These are phyloP conservation scores for Epicoccum nigrum DNA, from an alignment of 2,329 filamentous ascomycete species.

Conservation along the genomic window DNA sequence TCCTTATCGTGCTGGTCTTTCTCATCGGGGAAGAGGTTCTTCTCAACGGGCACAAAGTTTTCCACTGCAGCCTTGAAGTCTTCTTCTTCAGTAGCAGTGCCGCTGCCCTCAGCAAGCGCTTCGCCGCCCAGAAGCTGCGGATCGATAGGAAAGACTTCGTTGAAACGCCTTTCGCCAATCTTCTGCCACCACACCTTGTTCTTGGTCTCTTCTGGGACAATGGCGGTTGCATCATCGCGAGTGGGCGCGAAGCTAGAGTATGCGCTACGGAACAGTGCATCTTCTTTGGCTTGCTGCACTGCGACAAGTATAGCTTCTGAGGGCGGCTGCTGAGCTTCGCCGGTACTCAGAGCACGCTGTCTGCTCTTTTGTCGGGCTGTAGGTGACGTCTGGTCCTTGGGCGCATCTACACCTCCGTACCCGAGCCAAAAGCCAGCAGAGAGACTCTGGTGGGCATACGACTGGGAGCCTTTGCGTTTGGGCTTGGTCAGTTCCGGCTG, in stretches of 20 bases:
- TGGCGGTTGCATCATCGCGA: conserved; percentile 73
- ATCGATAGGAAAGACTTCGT: conserved; percentile 66
- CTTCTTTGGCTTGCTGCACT: conserved; percentile 68
- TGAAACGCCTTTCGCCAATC: conserved; percentile 68
- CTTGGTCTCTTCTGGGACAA: conserved; percentile 71
- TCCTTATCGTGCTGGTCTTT: conserved; percentile 62
- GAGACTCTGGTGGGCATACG: conserved; percentile 71
- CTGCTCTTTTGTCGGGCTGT: conserved; percentile 71
- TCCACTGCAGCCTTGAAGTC: conserved; percentile 50
- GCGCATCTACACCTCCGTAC: conserved; percentile 57
- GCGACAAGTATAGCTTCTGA: conserved; percentile 49
- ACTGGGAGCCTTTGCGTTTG: conserved; percentile 48
- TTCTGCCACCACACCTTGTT: conserved; percentile 79
- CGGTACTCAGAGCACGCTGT: conserved; percentile 72
- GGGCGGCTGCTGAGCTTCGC: conserved; percentile 62
- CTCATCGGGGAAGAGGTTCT: conserved; percentile 26
- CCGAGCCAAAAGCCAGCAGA: conserved; percentile 69
- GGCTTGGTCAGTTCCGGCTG: conserved; percentile 59
- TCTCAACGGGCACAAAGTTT: conserved; percentile 42
- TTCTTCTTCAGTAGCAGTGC: conserved; percentile 40
- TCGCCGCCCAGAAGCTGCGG: conserved; percentile 50
- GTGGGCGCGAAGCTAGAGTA: conserved; percentile 82
- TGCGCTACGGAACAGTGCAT: conserved; percentile 74
- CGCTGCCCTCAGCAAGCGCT: conserved; percentile 48
- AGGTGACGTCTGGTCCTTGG: conserved; percentile 60